Base-by-base conservation (phyloP, 2,329 filamentous ascomycete species). In the Claviceps sp. region DNA sequence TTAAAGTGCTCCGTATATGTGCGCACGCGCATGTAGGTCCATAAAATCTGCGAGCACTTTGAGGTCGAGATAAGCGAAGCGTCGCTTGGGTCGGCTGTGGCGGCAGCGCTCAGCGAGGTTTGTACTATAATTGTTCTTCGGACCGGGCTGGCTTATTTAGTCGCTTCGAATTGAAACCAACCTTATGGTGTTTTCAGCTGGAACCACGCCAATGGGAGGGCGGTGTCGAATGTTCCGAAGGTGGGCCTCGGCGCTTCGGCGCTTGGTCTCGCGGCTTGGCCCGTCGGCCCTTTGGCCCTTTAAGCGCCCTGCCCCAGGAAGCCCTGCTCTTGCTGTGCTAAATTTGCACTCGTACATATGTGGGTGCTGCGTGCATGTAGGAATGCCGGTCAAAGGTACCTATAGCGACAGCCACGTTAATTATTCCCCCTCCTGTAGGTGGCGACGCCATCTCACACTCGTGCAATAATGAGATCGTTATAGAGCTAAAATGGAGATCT, bases 211-310 rank as follows among this genome's bases (percentile, higher is more conserved):
- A 46, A n/a, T 34, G 30, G 10, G 22, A 34, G 30, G 22, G 37
- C 47, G 22, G 17, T 22, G 40, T 13, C 24, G 5, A 24, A 19
- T 43, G 26, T 11, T 44, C 7, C 40, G 17, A 47, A 47, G 26
- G 24, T 34, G 37, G 34, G 19, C 34, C 30, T 24, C 42, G 24
- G 42, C 44, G 24, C 19, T 22, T 51, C 43, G 37, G n/a, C 34
- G 34, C 43, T 34, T 51, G 50, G 44, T 42, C 44, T 41, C 37
- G 22, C 50, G 44, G 50, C 50, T 47, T 34, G 50, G 44, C 37
- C 50, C 50, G 50, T 47, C 39, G 38, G 50, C 44, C 50, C 43
- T 47, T 34, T 47, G 50, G 50, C 44, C 43, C 43, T 47, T 34
- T 47, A 24, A 30, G 24, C 44, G 44, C 44, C 13, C 19, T 42